Conservation (phyloP, 768 basidiomycete species). For the Amanita muscaria region DNA sequence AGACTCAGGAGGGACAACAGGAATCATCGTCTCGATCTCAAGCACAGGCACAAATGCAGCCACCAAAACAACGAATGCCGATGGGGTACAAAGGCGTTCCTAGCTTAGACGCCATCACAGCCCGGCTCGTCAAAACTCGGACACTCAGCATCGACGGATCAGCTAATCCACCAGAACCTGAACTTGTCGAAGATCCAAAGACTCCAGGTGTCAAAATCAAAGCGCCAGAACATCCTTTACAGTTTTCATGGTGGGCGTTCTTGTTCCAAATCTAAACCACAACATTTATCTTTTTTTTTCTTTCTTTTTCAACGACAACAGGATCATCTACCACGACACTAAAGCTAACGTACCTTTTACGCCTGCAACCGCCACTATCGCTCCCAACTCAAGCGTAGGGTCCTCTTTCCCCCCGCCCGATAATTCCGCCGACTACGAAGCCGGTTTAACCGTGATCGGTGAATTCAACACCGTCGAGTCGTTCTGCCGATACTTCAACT, state of each 20-base stretch:
- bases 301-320: conserved; percentile 18
- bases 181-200: conserved; percentile 77
- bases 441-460: conserved; percentile 77
- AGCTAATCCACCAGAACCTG: conserved; percentile 64
- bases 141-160: conserved; percentile 57
- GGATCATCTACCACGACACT: conserved; percentile 88
- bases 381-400: conserved; percentile 21
- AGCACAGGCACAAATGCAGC: too few relatives aligned
- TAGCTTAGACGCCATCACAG: conserved; percentile 77
- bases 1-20: conserved; percentile 16
- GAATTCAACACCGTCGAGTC: conserved; percentile 86
- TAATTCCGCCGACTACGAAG: conserved; percentile 74
- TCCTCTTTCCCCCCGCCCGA: conserved; percentile 33
- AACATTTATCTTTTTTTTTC: conserved; percentile 4
- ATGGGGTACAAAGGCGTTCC: conserved; percentile 83
- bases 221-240: conserved; percentile 77
- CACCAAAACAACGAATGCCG: conserved; percentile 25
- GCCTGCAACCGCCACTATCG: conserved; percentile 25
- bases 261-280: not conserved
- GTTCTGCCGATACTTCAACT: conserved; percentile 90
- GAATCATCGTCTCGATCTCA: too few relatives aligned
- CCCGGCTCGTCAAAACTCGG: conserved; percentile 63
- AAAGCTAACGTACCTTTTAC: conserved; percentile 64
- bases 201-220: conserved; percentile 65
- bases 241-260: conserved; percentile 65